Base-by-base conservation (phyloP, 345 rosid species). In the Eutrema yunnanense region DNA sequence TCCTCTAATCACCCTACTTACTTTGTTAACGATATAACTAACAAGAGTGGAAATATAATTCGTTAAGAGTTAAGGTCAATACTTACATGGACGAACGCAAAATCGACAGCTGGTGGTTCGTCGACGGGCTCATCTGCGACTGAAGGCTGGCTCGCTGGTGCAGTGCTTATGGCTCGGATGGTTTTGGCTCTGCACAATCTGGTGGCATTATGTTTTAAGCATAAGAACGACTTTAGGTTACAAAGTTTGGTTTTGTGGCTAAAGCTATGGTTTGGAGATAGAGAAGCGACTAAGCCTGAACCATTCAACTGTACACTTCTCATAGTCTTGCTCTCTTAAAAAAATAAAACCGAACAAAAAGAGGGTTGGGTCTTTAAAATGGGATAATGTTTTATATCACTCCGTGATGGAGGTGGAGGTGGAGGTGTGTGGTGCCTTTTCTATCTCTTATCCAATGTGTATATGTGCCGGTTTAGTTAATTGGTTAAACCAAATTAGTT, bases 61-160 rank as follows among this genome's bases (percentile, higher is more conserved):
- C 59, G 40, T 30, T 13, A 33, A n/a, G 62, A 53, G 41, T 44
- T 9, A 65, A 13, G 16, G 58, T 37, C 33, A 16, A 2, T 8
- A 71, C 89, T 84, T 79, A 93, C 98, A 81, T 90, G 92, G 73
- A 93, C 96, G 66, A 93, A 93, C 43, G 92, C 96, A 38, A 88
- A 78, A 70, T 82, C 81, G 38, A 93, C 86, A 10, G 81, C 65
- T 1, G 96, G 85, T 65, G 94, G 94, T 65, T 87, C 77, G 11
- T 57, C 83, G 13, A 78, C 82, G 0, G 81, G 52, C 56, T 79
- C 79, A 63, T 57, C 34, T 7, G 68, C 72, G 53, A 75, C 38
- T 9, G 54, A 73, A 36, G 88, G 74, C 53, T 65, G 77, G 51
- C 73, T 80, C 19, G 75, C 83, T 0, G 90, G 80, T 60, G 80